Conservation (phyloP, 805 yeast genomes). For the Kodamaea leandrae region DNA sequence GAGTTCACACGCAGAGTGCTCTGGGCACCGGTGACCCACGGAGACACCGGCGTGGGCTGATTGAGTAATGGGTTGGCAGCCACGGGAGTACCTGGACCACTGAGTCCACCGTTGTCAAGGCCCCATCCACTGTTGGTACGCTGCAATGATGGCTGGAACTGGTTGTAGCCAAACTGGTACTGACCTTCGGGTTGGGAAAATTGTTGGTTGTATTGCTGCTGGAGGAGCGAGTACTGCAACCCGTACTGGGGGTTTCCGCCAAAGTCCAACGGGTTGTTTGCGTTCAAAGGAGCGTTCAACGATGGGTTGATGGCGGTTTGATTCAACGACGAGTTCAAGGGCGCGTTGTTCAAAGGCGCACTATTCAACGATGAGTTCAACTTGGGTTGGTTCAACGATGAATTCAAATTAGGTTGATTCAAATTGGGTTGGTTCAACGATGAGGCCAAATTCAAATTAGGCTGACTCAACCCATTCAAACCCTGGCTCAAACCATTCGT, state of each 20-base stretch:
- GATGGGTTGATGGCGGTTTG: conserved; percentile 6
- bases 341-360: no score
- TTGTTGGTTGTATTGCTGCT: conserved; percentile 10
- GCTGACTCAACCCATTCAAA: no score
- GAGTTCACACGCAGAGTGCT: conserved; percentile 38
- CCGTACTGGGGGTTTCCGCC: conserved; percentile 16
- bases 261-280: conserved; percentile 14
- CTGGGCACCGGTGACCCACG: conserved; percentile 37
- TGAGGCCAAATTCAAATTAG: no score
- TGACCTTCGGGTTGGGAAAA: conserved; percentile 1
- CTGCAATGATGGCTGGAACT: conserved; percentile 29
- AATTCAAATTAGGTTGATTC: no score
- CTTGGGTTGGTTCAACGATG: no score
- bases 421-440: no score
- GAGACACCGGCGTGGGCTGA: conserved; percentile 42
- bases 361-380: no score
- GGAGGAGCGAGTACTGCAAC: conserved; percentile 8
- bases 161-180: conserved; percentile 6
- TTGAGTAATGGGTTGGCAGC: conserved; percentile 22
- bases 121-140: conserved; percentile 42
- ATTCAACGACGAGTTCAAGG: no score
- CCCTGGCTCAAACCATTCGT: no score
- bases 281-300: conserved; percentile 20
- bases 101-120: conserved; percentile 24
- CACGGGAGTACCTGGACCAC: conserved; percentile 31